A percentile compares a stretch with the other conserved stretches of the same genome.
These are phyloP conservation scores for Streptanthus diversifolius DNA, from an alignment of 345 rosid genomes.

Conservation along the genomic window DNA sequence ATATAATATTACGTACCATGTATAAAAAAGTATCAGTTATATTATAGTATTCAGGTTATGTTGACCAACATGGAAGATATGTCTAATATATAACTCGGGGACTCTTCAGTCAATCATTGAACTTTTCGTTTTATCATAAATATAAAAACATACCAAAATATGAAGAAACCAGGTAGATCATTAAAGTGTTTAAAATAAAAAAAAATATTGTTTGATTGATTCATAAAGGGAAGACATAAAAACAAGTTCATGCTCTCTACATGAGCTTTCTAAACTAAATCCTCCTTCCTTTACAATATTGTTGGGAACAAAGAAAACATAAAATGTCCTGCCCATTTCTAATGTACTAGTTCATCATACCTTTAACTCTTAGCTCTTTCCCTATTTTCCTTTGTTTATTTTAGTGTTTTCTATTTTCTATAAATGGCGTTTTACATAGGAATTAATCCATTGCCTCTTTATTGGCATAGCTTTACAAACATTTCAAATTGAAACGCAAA, in stretches of 20 bases:
- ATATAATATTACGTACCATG: background rate
- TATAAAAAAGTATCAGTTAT: background rate
- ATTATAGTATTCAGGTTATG: background rate
- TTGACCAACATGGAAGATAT: background rate
- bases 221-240: slow-evolving; percentile 23
- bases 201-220: background rate
- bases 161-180: background rate
- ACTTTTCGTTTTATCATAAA: background rate
- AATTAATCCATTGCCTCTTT: too few relatives aligned
- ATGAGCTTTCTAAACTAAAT: slow-evolving; percentile 11
- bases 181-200: background rate
- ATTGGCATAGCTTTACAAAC: background rate
- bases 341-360: background rate
- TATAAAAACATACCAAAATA: background rate
- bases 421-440: too few relatives aligned
- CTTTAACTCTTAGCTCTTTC: background rate
- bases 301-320: slow-evolving; percentile 4
- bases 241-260: slow-evolving; percentile 33
- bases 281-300: background rate
- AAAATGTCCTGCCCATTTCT: slow-evolving; percentile 6
- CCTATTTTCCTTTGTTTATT: background rate
- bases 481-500: too few relatives aligned
- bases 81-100: background rate
- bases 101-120: slow-evolving; percentile 23
- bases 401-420: too few relatives aligned